Evolutionary conservation across 164 flowering plant genomes (phyloP), one percentile per base, ranked within the genome.

Genomic region (Liriodendron chinense): DNA sequence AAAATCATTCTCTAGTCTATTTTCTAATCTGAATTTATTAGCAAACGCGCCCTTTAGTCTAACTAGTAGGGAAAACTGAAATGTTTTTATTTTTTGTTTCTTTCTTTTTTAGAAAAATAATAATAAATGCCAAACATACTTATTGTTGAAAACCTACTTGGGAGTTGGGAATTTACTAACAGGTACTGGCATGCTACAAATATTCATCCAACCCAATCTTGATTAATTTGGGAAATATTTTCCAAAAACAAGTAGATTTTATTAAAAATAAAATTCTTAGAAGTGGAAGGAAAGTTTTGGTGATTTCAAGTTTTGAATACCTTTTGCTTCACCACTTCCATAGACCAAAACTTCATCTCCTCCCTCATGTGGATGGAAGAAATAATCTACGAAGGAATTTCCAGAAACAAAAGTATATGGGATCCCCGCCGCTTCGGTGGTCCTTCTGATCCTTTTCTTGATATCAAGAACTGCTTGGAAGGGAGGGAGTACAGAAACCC

Each of bases 341-440:
- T 81, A 82, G 65, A 84, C 71, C 9, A 67, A 47, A 20, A 81
- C 63, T 25, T 83, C 68, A 0, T 81, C 72, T 10, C 3, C 28
- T 9, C 61, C 16, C 1, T 84, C 81, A 50, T 76, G 80, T 28
- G 87, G 83, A 48, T 61, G 84, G 59, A 85, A 82, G 66, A 87
- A 68, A 79, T 25, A 65, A 69, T 82, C 78, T 1, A 87, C 70
- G 34, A 74, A 83, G 64, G 75, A 69, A 48, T 82, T 85, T 16
- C 82, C 84, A 56, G 82, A 64, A 1, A 87, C 82, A 62, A 68
- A 82, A 0, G 87, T 85, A 72, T 78, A 80, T 2, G 87, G 86
- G 28, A 85, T 85, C 5, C 74, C 78, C 0, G 84, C 81, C 2
- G 76, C 87, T 74, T 85, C 83, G 0, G 68, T 68, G 1, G 85